These are phyloP conservation scores for Fusarium xylarioides DNA, from an alignment of 2,329 filamentous ascomycete species.

Conservation along the genomic window DNA sequence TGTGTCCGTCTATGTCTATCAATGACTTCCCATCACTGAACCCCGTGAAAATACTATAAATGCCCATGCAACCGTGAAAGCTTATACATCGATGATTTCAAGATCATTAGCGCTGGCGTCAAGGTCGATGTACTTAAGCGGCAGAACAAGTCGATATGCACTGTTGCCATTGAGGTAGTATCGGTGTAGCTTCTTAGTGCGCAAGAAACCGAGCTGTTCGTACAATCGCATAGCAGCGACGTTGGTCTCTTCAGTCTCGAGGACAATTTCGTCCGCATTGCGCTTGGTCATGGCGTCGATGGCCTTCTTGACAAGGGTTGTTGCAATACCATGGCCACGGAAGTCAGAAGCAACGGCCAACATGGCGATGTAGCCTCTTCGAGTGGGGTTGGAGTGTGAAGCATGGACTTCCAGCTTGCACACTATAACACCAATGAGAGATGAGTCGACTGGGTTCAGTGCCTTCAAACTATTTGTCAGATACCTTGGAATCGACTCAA, in stretches of 20 bases:
- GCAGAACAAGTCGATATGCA: slow-evolving; percentile 86
- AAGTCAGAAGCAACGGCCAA: slow-evolving; percentile 85
- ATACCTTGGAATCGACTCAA: slow-evolving; percentile 5
- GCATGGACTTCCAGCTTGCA: slow-evolving; percentile 94
- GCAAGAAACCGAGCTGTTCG: slow-evolving; percentile 88
- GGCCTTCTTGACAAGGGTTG: slow-evolving; percentile 85
- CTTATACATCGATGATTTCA: slow-evolving; percentile 42
- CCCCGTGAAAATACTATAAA: not conserved
- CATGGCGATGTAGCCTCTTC: slow-evolving; percentile 98
- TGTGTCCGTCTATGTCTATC: not conserved
- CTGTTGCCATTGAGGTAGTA: slow-evolving; percentile 98
- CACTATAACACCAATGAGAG: slow-evolving; percentile 88
- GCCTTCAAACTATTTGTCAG: slow-evolving; percentile 54
- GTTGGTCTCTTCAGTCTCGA: slow-evolving; percentile 96
- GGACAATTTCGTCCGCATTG: slow-evolving; percentile 90
- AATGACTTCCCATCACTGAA: not conserved
- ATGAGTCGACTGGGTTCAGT: slow-evolving; percentile 65
- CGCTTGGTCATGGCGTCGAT: slow-evolving; percentile 89
- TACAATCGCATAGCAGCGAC: slow-evolving; percentile 90
- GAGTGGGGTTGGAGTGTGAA: slow-evolving; percentile 75
- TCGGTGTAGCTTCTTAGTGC: slow-evolving; percentile 90
- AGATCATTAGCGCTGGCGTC: slow-evolving; percentile 51
- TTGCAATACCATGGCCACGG: slow-evolving; percentile 87
- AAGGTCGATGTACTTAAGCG: slow-evolving; percentile 68
- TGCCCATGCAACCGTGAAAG: not conserved